These are phyloP conservation scores for Dissoconium aciculare DNA, from an alignment of 2,329 filamentous ascomycete species.

Conservation along the genomic window DNA sequence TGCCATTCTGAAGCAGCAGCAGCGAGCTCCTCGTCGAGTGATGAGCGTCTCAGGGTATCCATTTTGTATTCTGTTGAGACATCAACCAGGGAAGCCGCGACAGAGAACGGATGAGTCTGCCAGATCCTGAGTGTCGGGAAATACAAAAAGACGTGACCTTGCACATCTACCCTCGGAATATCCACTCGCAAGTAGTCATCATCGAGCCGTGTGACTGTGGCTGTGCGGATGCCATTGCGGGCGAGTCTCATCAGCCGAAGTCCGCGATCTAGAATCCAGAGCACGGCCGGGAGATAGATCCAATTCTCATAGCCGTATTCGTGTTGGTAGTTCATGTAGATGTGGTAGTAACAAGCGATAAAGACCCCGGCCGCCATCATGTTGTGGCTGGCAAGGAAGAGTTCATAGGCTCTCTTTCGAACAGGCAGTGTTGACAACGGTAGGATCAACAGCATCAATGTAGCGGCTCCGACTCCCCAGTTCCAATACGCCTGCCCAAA, in stretches of 20 bases:
- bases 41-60: conserved; percentile 47
- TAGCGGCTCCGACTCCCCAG: conserved; percentile 11
- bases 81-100: conserved; percentile 29
- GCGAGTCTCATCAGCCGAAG: conserved; percentile 27
- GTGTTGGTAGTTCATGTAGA: conserved; percentile 23
- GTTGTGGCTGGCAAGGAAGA: conserved; percentile 34
- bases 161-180: conserved; percentile 27
- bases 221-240: conserved; percentile 26
- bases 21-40: no score
- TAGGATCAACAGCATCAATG: conserved; percentile 18
- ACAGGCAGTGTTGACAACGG: conserved; percentile 25
- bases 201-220: conserved; percentile 24
- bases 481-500: conserved; percentile 15
- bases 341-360: conserved; percentile 32
- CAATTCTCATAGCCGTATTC: conserved; percentile 36
- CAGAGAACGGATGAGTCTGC: conserved; percentile 43
- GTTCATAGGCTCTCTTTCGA: conserved; percentile 28
- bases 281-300: conserved; percentile 30
- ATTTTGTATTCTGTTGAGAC: conserved; percentile 23
- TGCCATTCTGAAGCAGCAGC: no score
- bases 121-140: conserved; percentile 35
- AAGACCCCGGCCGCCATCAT: conserved; percentile 28
- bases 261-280: conserved; percentile 36
- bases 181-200: conserved; percentile 29
- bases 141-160: conserved; percentile 32